Evolutionary conservation across 176 grass and related monocot species (phyloP), one percentile per base, ranked within the genome.

Genomic region (Lolium perenne): DNA sequence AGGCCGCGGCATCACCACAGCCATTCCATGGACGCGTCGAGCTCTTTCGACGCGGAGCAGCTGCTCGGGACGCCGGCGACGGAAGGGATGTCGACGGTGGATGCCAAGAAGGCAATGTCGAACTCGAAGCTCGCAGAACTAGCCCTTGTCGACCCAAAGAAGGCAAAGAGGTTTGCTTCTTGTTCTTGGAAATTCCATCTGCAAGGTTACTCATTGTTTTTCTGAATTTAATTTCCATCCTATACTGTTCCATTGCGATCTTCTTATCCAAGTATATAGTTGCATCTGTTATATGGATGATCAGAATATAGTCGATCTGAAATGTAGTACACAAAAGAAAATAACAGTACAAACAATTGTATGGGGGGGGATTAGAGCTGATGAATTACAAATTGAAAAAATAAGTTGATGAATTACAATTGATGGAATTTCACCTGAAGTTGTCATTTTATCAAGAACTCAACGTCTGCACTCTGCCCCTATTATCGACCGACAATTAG

Each of bases 91-190:
- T 92, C 84, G 12, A 77, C 83, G 13, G 43, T 47, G 3, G 92
- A 91, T 26, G 86, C 79, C 3, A 98, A 87, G 46, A 98, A 95
- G 86, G 92, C 92, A 15, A 82, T 92, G 88, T 81, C 88, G 18
- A 87, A 85, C 21, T 88, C 90, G 29, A 91, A 92, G 84, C 93
- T 98, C 40, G 93, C 90, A n/a, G 88, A 98, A 66, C 82, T 98
- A 9, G 92, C 92, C 53, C 82, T 94, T 23, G 78, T 93, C 43
- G 91, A 98, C 76, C 93, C 96, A 4, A 94, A 90, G 85, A 93
- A 90, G 57, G 92, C 93, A 23, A 94, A 95, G 78, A 95, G 96
- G 96, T 98, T 86, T 17, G 3, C 14, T 50, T 61, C 72, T 67
- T 58, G 3, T 56, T 29, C 38, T 82, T 13, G 1, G 18, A 38